Evolutionary conservation across 1,284 basidiomycete species (phyloP).

Genomic region (Fomes fomentarius): DNA sequence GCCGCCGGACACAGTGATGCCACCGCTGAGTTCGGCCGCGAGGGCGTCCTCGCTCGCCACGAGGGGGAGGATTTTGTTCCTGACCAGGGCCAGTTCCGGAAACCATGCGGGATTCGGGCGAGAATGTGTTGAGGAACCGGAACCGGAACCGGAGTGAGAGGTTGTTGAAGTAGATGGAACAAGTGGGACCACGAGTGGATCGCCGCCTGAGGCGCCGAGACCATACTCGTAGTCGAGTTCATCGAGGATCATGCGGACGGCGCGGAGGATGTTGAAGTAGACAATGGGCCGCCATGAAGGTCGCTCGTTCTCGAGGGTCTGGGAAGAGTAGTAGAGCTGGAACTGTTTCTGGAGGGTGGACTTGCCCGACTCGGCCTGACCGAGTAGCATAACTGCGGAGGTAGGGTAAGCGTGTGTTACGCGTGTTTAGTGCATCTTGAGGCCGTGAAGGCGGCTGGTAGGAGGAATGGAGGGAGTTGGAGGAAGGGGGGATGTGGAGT

Average conservation of each 20-base stretch:
- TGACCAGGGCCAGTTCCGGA: slow-evolving; percentile 53
- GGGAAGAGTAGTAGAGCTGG: slow-evolving; percentile 75
- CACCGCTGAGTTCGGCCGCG: slow-evolving; percentile 67
- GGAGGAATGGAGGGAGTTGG: no score
- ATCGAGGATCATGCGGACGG: slow-evolving; percentile 73
- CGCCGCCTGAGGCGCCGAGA: slow-evolving; percentile 24
- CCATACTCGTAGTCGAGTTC: slow-evolving; percentile 67
- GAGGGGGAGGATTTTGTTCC: slow-evolving; percentile 61
- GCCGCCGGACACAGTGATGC: slow-evolving; percentile 59
- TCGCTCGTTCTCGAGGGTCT: slow-evolving; percentile 67
- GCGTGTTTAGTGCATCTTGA: no score
- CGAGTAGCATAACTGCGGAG: slow-evolving; percentile 46
- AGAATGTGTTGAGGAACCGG: slow-evolving; percentile 22
- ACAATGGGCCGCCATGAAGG: slow-evolving; percentile 78
- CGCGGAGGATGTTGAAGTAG: slow-evolving; percentile 81
- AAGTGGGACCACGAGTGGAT: slow-evolving; percentile 22
- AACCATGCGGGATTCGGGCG: slow-evolving; percentile 36
- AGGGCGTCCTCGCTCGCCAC: slow-evolving; percentile 69
- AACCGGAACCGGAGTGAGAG: slow-evolving; percentile 20
- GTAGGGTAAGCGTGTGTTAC: neutral
- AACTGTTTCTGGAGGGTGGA: slow-evolving; percentile 82
- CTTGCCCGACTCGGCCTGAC: slow-evolving; percentile 81
- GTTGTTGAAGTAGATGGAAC: slow-evolving; percentile 19
- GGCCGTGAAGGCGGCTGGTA: no score
- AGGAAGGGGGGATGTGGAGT: no score